Evolutionary conservation across 805 yeast species (phyloP).

Genomic region (Sugiyamaella smithiae): DNA sequence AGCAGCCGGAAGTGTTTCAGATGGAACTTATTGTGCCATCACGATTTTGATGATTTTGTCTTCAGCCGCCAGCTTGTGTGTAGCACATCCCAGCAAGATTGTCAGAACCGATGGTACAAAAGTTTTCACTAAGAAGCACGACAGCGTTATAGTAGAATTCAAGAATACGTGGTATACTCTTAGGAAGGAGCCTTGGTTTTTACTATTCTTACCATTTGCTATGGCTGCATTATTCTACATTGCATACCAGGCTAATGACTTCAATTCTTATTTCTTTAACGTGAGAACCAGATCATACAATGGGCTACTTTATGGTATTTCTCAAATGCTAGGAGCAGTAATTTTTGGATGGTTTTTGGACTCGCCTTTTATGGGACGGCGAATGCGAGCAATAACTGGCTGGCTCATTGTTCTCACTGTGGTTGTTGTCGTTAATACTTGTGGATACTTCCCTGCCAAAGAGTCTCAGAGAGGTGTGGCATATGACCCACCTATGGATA

Average conservation of each 20-base stretch:
- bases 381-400: conserved; percentile 48
- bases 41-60: conserved; percentile 49
- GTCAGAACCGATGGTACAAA: conserved; percentile 47
- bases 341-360: conserved; percentile 48
- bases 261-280: conserved; percentile 51
- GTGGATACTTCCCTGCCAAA: conserved; percentile 25
- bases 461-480: conserved; percentile 37
- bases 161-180: conserved; percentile 38
- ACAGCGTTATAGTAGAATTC: conserved; percentile 43
- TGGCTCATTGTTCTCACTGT: conserved; percentile 43
- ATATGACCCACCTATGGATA: not conserved
- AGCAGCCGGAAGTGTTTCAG: conserved; percentile 26
- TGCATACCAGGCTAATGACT: conserved; percentile 54
- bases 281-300: conserved; percentile 56
- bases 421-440: conserved; percentile 44
- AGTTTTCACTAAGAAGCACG: conserved; percentile 30
- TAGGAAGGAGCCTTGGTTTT: conserved; percentile 40
- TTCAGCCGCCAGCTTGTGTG: conserved; percentile 39
- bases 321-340: conserved; percentile 54
- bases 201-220: conserved; percentile 53
- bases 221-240: conserved; percentile 59
- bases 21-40: conserved; percentile 52
- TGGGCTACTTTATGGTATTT: conserved; percentile 48
- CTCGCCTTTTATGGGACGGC: conserved; percentile 39
- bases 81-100: conserved; percentile 32